These are phyloP conservation scores for Trichoderma atrobrunneum DNA, from an alignment of 2,329 filamentous ascomycete genomes.

Conservation along the genomic window DNA sequence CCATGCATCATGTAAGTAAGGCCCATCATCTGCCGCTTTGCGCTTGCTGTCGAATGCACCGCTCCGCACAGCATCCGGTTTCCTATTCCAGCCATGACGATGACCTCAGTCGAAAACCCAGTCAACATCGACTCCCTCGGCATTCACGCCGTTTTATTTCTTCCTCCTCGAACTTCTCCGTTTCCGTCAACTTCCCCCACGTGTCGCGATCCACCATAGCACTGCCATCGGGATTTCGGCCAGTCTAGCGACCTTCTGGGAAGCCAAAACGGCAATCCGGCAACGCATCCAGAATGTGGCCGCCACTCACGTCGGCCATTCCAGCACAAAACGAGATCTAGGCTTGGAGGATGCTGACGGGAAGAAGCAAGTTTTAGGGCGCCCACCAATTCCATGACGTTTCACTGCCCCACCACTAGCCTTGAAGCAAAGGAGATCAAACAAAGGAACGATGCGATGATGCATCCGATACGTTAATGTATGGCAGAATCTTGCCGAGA, in stretches of 20 bases:
- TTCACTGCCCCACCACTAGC: neutral
- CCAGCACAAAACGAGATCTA: neutral
- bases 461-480: neutral
- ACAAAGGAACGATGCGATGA: neutral
- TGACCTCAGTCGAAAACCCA: neutral
- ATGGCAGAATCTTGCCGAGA: neutral
- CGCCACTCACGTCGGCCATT: neutral
- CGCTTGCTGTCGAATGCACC: neutral
- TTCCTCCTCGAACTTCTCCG: neutral
- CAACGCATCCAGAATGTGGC: neutral
- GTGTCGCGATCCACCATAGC: slow-evolving; percentile 3
- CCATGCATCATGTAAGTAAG: neutral
- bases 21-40: neutral
- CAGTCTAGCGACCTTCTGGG: slow-evolving; percentile 10
- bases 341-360: neutral
- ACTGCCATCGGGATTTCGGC: slow-evolving; percentile 6
- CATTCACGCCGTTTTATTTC: neutral
- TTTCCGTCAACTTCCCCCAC: neutral
- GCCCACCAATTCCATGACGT: slow-evolving; percentile 16
- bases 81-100: neutral
- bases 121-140: neutral
- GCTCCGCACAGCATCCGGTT: neutral
- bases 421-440: neutral
- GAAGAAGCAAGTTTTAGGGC: slow-evolving; percentile 11
- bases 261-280: slow-evolving; percentile 11